These are phyloP conservation scores for Pelagomonas calceolata DNA, from an alignment of 108 stramenopile species.

Conservation along the genomic window DNA sequence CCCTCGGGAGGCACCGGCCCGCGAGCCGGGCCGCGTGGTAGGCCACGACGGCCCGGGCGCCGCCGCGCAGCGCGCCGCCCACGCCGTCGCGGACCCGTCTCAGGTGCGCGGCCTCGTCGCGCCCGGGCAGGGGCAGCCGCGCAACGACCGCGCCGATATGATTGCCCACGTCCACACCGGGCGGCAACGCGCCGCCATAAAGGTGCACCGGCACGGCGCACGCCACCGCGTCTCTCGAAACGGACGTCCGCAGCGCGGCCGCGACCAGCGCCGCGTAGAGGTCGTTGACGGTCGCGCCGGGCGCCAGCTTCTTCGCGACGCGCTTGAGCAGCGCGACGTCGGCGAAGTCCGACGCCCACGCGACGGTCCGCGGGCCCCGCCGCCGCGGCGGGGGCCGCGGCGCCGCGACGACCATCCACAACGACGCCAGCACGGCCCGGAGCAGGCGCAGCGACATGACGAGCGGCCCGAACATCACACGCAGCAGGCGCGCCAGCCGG, in stretches of 20 bases:
- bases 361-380: neutral
- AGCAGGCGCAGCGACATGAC: no score
- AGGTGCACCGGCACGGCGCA: neutral
- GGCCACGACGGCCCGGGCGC: neutral
- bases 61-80: neutral
- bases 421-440: no score
- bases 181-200: neutral
- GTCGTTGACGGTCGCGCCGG: neutral
- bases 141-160: neutral
- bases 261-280: neutral
- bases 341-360: neutral
- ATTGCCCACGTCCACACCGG: neutral
- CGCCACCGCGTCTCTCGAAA: neutral
- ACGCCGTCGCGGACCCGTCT: neutral
- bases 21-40: neutral
- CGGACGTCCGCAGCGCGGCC: neutral
- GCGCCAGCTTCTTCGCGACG: neutral
- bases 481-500: no score
- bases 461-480: no score
- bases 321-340: neutral
- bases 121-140: neutral
- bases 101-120: neutral
- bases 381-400: no score
- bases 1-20: neutral
- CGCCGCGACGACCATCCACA: no score